Evolutionary conservation across 2,329 filamentous ascomycete genomes (phyloP), one percentile per base, ranked within the genome.

Genomic region (Xylaria digitata): DNA sequence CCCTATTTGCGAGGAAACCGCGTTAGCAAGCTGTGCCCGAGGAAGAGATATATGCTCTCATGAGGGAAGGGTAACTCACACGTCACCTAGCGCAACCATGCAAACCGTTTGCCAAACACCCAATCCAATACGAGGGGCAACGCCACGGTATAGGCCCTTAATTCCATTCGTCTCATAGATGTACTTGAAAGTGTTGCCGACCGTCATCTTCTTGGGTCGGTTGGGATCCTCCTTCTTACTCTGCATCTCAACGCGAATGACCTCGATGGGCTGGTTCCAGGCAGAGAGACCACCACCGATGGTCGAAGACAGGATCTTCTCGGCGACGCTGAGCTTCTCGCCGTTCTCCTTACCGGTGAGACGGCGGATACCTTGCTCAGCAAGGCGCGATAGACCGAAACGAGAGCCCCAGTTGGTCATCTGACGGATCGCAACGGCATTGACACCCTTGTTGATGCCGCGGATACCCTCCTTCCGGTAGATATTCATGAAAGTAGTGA

Each of bases 211-310:
- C 90, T 97, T 97, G 75, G 96, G 96, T 59, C 96, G 92, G 86
- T 98, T 98, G 68, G 96, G 94, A 80, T 99, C 96, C 75, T 92
- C 93, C 76, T 91, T 97, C 90, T 97, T 98, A 85, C 93, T 97
- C 89, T 99, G 96, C 93, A 99, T 97, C 88, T 99, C 96, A 69
- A 99, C 95, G 72, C 96, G 93, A 80, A 99, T 97, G 79, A 99
- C 96, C 88, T 99, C 96, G 80, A 99, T 99, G 70, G 96, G 96
- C 87, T 99, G 96, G 84, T 99, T 99, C 96, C 96, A 99, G 72
- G 96, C 96, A 70, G 90, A 94, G 76, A 99, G 86, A 79, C 96
- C 96, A 88, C 96, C 96, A 84, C 96, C 96, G 9, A 99, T 80
- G 72, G 89, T 89, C 70, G 90, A 93, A 54, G 96, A 94, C 64